phyloP scores from a whole-genome alignment of 257 asterid species.

The Prunella vulgaris region DNA sequence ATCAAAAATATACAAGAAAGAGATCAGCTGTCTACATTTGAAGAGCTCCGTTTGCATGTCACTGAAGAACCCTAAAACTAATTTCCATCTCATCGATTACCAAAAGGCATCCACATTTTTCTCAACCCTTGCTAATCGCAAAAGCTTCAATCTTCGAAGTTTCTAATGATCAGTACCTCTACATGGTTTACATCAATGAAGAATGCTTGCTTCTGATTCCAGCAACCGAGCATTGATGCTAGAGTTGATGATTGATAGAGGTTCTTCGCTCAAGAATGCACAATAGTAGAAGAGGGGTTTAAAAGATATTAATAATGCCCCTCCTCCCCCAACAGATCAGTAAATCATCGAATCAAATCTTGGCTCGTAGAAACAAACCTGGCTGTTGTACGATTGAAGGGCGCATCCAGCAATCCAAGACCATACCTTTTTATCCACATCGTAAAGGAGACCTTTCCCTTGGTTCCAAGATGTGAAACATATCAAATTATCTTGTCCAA shows the following conservation, averaged over 20 bases:
- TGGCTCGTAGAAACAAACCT: slow-evolving; percentile 97
- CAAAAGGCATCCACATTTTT: neutral
- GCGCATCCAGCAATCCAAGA: slow-evolving; percentile 98
- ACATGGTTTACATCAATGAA: neutral
- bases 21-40: neutral
- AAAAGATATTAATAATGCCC: neutral
- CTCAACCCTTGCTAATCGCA: too few relatives aligned
- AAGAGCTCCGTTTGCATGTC: neutral
- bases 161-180: neutral
- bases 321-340: slow-evolving; percentile 25
- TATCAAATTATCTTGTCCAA: slow-evolving; percentile 90
- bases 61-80: neutral
- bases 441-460: slow-evolving; percentile 91
- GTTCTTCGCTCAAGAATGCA: neutral
- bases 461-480: slow-evolving; percentile 99
- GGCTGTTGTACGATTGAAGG: slow-evolving; percentile 86
- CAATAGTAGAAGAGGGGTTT: neutral
- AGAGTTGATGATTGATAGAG: neutral
- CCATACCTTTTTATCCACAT: slow-evolving; percentile 89
- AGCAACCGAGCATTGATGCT: too few relatives aligned
- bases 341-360: slow-evolving; percentile 77
- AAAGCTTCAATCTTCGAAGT: neutral
- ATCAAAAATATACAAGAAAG: neutral
- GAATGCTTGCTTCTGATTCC: neutral
- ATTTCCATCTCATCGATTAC: neutral